Conservation (phyloP, 2,329 filamentous ascomycete species). For the Xylaria sp. region DNA sequence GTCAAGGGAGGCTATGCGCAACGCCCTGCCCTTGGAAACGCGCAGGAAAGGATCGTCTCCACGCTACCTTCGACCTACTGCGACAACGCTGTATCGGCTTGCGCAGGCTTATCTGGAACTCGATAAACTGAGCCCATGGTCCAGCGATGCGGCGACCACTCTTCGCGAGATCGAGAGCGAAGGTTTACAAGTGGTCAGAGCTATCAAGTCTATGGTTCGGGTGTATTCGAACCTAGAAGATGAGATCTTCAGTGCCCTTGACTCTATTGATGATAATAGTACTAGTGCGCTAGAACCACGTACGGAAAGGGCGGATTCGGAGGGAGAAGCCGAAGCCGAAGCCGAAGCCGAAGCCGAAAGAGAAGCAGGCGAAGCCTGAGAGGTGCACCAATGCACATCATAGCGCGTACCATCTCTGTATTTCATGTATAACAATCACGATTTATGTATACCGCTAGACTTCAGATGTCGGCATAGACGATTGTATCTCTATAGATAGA, state of each 20-base stretch:
- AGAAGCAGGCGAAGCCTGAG: background rate
- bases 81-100: slow-evolving; percentile 61
- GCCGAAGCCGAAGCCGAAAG: background rate
- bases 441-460: slow-evolving; percentile 18
- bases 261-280: slow-evolving; percentile 32
- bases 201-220: slow-evolving; percentile 49
- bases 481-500: slow-evolving; percentile 6
- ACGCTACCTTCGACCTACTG: slow-evolving; percentile 54
- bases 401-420: slow-evolving; percentile 19
- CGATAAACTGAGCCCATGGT: slow-evolving; percentile 62
- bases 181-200: slow-evolving; percentile 50
- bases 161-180: slow-evolving; percentile 53
- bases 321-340: slow-evolving; percentile 2
- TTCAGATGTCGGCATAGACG: slow-evolving; percentile 22
- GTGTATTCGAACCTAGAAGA: slow-evolving; percentile 45
- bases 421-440: slow-evolving; percentile 21
- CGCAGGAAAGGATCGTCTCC: slow-evolving; percentile 54
- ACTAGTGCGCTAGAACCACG: slow-evolving; percentile 7
- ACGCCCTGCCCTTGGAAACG: slow-evolving; percentile 52
- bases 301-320: background rate
- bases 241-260: slow-evolving; percentile 42
- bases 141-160: slow-evolving; percentile 55
- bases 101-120: slow-evolving; percentile 63
- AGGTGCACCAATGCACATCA: background rate
- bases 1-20: slow-evolving; percentile 42